These are phyloP conservation scores for Syzygium malaccense DNA, from an alignment of 441 rosid genomes.

Conservation along the genomic window DNA sequence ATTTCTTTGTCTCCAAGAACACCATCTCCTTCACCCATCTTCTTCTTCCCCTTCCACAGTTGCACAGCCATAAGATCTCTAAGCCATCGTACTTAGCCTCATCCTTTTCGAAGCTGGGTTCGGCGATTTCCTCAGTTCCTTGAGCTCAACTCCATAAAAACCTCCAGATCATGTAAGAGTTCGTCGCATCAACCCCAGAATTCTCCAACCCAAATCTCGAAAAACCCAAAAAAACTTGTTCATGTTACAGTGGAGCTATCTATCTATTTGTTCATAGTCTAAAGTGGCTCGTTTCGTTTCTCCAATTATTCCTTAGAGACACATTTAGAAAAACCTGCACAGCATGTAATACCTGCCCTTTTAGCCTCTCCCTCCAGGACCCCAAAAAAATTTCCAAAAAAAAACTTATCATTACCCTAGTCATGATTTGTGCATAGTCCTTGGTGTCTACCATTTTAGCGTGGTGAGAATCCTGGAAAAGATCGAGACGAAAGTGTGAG, in stretches of 20 bases:
- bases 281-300: background rate
- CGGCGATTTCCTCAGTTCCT: background rate
- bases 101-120: conserved; percentile 22
- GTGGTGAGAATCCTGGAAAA: conserved; percentile 32
- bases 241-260: background rate
- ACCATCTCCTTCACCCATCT: background rate
- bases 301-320: conserved; percentile 18
- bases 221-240: background rate
- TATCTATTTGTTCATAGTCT: background rate
- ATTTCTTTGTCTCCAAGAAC: background rate
- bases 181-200: background rate
- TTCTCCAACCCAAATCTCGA: background rate
- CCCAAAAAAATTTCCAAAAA: background rate
- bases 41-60: background rate
- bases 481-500: conserved; percentile 31
- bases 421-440: background rate
- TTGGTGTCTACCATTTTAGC: background rate
- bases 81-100: background rate
- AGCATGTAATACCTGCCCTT: conserved; percentile 31
- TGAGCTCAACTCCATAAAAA: background rate
- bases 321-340: conserved; percentile 25
- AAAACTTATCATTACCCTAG: background rate
- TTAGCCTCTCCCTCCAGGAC: background rate
- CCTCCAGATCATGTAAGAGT: background rate
- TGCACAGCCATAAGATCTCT: background rate